Base-by-base conservation (phyloP, 2,329 filamentous ascomycete species). In the Fusarium secorum region DNA sequence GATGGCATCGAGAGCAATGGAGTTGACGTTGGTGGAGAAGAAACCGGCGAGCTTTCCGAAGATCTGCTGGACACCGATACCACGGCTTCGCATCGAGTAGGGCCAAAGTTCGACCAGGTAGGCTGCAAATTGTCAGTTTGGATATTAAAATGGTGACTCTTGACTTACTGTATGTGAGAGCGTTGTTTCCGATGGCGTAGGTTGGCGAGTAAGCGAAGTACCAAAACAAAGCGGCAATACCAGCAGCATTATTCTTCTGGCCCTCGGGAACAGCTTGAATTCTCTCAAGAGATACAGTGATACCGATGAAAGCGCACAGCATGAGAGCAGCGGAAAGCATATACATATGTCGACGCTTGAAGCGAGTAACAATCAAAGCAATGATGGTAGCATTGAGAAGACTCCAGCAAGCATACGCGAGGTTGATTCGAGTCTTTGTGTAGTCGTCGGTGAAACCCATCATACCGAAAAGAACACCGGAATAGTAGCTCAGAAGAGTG, bases 21-120 rank as follows among this genome's bases (percentile, higher is more conserved):
- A 81, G 76, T 85, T 85, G 72, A 84, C 81, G 35, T 83, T 83
- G 33, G 79, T 82, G 38, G 81, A 81, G 75, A 83, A 83, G 75
- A 83, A 83, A 30, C 78, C 74, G 4, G 79, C 79, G 4, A 79
- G 66, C 35, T 81, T 79, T 57, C 86, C 86, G 70, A 85, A 88
- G 46, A 89, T 81, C 71, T 89, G 86, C 76, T 87, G 85, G 56
- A 87, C 80, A 38, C 85, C 87, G 64, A 90, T 86, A 78, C 89
- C 88, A 63, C 87, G 87, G 42, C 85, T 83, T 65, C 87, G 84
- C 58, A 85, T 82, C 4, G 85, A 81, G 73, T 86, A 90, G 2
- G 88, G 88, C 80, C 88, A 89, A 0, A 90, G 78, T 68, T 90
- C 88, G 26, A 89, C 80, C 4, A 89, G 83, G 78, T 88, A 90